Evolutionary conservation across 148 eudicot species (phyloP), one percentile per base, ranked within the genome.

Genomic region (Pharnaceum exiguum): DNA sequence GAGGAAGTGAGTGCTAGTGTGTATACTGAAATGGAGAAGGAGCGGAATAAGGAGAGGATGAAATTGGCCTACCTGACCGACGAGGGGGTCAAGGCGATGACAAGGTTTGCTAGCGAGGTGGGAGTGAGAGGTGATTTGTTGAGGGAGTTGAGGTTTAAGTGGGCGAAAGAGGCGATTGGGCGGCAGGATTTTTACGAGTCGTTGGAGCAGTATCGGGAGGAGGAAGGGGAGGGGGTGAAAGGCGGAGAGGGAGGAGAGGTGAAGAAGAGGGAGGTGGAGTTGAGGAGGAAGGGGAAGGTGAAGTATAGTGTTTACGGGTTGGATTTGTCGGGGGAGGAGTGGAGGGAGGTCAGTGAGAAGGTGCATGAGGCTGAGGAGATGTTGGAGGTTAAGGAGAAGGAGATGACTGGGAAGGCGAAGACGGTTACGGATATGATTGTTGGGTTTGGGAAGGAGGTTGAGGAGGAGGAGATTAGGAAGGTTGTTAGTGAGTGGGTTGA

Each of bases 111-210:
- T 9, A 82, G 93, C 51, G 93, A 94, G 65, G 69, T 82, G 21
- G 99, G 99, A 16, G 78, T 94, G 50, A 77, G 91, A 1, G 99
- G 99, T 30, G 99, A 94, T 31, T 70, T 94, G 99, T 59, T 94
- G 42, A 77, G 94, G 33, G 99, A 94, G 73, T 67, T 89, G 25
- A 62, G 95, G 69, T 89, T 86, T 60, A 94, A 94, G 47, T 94
- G 99, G 99, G 99, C 99, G 4, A 72, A 86, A 1, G 89, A 94
- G 68, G 79, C 71, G 36, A 78, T 93, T 88, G 95, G 86, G 79
- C 82, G 83, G 32, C 79, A 81, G 46, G 91, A 89, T 33, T 83
- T 81, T 65, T 79, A 86, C 30, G 64, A 73, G 59, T 37, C 63
- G 5, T 65, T 93, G 80, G 73, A 79, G 77, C 42, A 46, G 5